Conservation (phyloP, 2,329 filamentous ascomycete species). For the Ilyonectria mors-panacis region DNA sequence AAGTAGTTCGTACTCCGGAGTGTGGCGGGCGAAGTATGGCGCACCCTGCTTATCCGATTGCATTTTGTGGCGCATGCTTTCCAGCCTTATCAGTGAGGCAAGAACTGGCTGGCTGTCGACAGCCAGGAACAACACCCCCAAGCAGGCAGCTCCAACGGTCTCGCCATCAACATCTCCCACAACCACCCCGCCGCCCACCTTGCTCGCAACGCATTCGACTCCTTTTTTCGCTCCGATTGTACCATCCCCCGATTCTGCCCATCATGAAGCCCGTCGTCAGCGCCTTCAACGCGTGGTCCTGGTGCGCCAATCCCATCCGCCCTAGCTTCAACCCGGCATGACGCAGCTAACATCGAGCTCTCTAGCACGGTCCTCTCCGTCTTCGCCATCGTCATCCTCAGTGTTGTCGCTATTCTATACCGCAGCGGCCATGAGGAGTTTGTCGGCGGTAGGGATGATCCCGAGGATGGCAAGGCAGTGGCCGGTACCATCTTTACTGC, state of each 20-base stretch:
- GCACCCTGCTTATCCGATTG: not conserved
- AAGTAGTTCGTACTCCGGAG: too few relatives aligned
- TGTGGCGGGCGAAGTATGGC: slow-evolving; percentile 19
- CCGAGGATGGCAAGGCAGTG: slow-evolving; percentile 81
- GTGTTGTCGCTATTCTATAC: slow-evolving; percentile 79
- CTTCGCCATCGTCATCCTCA: slow-evolving; percentile 77
- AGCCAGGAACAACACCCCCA: slow-evolving; percentile 39
- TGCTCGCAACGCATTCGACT: slow-evolving; percentile 12
- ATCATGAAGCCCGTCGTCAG: slow-evolving; percentile 96
- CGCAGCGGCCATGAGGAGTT: slow-evolving; percentile 86
- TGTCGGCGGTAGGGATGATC: slow-evolving; percentile 81
- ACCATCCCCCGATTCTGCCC: slow-evolving; percentile 43
- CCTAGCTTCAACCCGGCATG: slow-evolving; percentile 31
- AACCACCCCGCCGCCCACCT: slow-evolving; percentile 19
- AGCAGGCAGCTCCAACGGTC: slow-evolving; percentile 39
- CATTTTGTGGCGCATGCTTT: slow-evolving; percentile 32
- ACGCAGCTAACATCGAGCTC: slow-evolving; percentile 44
- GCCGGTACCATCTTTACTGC: slow-evolving; percentile 89
- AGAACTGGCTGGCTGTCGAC: slow-evolving; percentile 33
- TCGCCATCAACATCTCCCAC: slow-evolving; percentile 39
- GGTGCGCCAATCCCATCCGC: slow-evolving; percentile 69
- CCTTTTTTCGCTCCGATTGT: not conserved
- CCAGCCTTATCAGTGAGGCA: slow-evolving; percentile 49
- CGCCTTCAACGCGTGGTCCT: slow-evolving; percentile 94
- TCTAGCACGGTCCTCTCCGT: slow-evolving; percentile 79